These are phyloP conservation scores for Trichoderma brevicompactum DNA, from an alignment of 2,329 filamentous ascomycete genomes.

Conservation along the genomic window DNA sequence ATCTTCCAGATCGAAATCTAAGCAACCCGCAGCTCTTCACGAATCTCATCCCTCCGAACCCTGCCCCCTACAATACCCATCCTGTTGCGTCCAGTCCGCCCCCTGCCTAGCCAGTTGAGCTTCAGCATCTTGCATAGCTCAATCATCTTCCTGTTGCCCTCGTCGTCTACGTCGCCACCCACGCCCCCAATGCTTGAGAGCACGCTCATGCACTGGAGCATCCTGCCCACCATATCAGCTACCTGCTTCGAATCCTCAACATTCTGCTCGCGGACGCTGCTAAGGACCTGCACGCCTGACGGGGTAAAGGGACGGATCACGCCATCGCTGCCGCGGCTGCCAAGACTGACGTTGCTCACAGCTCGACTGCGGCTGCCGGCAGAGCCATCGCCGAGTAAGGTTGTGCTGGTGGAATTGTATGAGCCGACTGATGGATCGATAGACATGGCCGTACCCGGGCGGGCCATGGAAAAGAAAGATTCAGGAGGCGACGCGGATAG, in stretches of 20 bases:
- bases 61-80: constrained; percentile 82
- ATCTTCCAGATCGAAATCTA: constrained; percentile 26
- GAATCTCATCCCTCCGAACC: constrained; percentile 52
- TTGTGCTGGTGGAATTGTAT: constrained; percentile 79
- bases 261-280: constrained; percentile 60
- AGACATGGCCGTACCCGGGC: constrained; percentile 75
- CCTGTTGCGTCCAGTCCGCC: constrained; percentile 84
- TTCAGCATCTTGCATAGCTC: constrained; percentile 86
- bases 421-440: constrained; percentile 76
- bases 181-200: constrained; percentile 72
- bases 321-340: constrained; percentile 52
- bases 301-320: constrained; percentile 58
- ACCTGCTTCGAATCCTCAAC: constrained; percentile 75
- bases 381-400: constrained; percentile 70
- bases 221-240: constrained; percentile 90
- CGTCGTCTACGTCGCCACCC: constrained; percentile 65
- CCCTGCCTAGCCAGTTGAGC: constrained; percentile 93
- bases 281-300: constrained; percentile 44
- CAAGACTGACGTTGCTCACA: constrained; percentile 80
- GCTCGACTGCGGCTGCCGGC: constrained; percentile 72
- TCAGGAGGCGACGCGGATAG: constrained; percentile 58
- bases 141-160: constrained; percentile 77
- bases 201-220: constrained; percentile 96
- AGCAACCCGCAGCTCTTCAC: constrained; percentile 49
- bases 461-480: constrained; percentile 50